Conservation (phyloP, 2,329 filamentous ascomycete genomes). For the Fusarium keratoplasticum region DNA sequence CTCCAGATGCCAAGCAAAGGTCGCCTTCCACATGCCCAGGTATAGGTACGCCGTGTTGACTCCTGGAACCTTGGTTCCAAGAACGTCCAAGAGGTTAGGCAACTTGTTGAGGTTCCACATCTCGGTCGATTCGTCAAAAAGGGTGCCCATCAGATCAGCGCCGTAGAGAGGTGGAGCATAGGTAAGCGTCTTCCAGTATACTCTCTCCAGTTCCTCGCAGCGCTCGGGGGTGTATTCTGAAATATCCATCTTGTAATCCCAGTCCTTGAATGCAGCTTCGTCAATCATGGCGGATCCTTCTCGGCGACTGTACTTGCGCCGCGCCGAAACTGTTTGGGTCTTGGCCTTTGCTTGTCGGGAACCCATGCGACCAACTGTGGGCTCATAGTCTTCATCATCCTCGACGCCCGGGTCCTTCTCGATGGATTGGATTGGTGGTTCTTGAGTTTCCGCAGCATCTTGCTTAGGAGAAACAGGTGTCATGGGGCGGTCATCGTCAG, state of each 20-base stretch:
- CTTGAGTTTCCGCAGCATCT: conserved; percentile 47
- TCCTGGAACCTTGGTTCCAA: conserved; percentile 95
- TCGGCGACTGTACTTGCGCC: conserved; percentile 85
- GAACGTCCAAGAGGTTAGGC: conserved; percentile 90
- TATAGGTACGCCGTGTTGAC: conserved; percentile 99
- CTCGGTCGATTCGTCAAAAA: conserved; percentile 88
- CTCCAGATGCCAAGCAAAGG: conserved; percentile 98
- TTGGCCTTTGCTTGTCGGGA: conserved; percentile 65
- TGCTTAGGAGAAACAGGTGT: conserved; percentile 68
- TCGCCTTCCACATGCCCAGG: conserved; percentile 99
- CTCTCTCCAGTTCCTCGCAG: conserved; percentile 92
- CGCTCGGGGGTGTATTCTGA: conserved; percentile 91
- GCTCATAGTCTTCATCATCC: conserved; percentile 56
- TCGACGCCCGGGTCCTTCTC: conserved; percentile 61
- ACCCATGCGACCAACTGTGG: conserved; percentile 60
- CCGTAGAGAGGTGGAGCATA: conserved; percentile 96
- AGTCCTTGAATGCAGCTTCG: conserved; percentile 89
- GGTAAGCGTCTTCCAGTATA: conserved; percentile 97
- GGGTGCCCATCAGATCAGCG: conserved; percentile 93
- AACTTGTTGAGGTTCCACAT: conserved; percentile 96
- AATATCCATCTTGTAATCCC: conserved; percentile 89
- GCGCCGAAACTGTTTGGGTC: conserved; percentile 83
- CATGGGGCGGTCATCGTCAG: conserved; percentile 64
- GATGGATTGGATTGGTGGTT: conserved; percentile 60
- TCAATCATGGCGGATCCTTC: conserved; percentile 85